Base-by-base conservation (phyloP, 208 protist genomes). In the Leishmania arabica region DNA sequence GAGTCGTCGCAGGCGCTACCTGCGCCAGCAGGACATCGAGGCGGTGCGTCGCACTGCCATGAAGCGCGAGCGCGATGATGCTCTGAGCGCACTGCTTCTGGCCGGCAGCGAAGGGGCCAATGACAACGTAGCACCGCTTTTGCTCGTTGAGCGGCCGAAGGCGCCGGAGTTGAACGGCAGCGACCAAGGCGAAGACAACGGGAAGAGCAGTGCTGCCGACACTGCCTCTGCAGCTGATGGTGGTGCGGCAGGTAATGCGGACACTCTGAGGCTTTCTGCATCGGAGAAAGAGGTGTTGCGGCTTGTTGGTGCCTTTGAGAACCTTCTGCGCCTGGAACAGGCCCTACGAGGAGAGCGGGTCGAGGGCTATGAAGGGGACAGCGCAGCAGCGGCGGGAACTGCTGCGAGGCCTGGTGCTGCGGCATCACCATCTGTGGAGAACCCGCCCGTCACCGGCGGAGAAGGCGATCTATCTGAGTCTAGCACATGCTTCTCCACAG, bases 51-150 rank as follows among this genome's bases (percentile, higher is more conserved):
- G 88, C 37, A 98, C 95, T 27, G 87, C 83, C 49, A 98, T 98
- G 95, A 95, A 95, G 82, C 92, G 93, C 27, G 95, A 97, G 78
- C 90, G 95, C 24, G 92, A 97, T 71, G 90, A 92, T 15, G 93
- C 95, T 37, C 78, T 98, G 47, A 90, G 90, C 75, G 75, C 85
- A 11, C 84, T 97, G 54, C 60, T 95, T 69, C 79, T 87, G 15
- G 40, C 85, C n/a, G 80, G 81, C n/a, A 40, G 65, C 65, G 53
- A 68, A 69, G 64, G 70, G 80, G 6, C 45, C 51, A 60, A 34
- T 31, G 45, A 17, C 49, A 49, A 40, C 24, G 60, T 79, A 15
- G 62, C 53, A 8, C 78, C 78, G 47, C 74, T 86, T 40, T 69
- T 80, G 37, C 56, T 80, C 2, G 49, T 54, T 3, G 72, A 81